These are phyloP conservation scores for Sporisorium exsertum DNA, from an alignment of 1,284 basidiomycete species.

Conservation along the genomic window DNA sequence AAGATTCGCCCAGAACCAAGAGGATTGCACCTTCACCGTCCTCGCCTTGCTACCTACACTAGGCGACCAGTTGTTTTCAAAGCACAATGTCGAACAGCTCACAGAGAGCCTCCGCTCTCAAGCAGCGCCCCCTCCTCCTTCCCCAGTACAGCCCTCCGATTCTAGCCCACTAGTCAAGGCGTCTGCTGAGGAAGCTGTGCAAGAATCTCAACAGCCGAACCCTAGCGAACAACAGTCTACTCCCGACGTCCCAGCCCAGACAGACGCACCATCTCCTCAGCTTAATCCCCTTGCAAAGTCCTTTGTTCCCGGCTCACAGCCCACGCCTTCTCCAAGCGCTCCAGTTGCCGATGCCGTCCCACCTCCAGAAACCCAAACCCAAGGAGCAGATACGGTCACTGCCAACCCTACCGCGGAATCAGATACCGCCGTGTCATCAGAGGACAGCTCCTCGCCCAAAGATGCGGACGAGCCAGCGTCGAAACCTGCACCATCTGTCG, in stretches of 20 bases:
- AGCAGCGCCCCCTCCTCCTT: constrained; percentile 15
- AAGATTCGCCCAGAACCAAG: constrained; percentile 83
- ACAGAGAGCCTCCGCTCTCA: constrained; percentile 76
- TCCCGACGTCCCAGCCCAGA: constrained; percentile 1
- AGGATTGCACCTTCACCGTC: constrained; percentile 83
- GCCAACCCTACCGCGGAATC: constrained; percentile 1
- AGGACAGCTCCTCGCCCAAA: background rate
- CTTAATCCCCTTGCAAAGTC: constrained; percentile 46
- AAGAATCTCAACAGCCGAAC: background rate
- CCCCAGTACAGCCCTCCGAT: constrained; percentile 7
- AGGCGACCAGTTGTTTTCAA: constrained; percentile 77
- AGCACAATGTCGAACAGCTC: constrained; percentile 84
- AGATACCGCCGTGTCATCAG: constrained; percentile 3
- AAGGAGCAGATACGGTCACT: background rate
- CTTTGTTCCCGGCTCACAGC: constrained; percentile 25
- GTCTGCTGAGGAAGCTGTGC: constrained; percentile 6
- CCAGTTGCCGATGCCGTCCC: background rate
- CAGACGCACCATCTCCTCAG: constrained; percentile 27
- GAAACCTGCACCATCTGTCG: background rate
- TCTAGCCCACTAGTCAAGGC: constrained; percentile 7
- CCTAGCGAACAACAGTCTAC: background rate
- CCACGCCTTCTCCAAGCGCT: background rate
- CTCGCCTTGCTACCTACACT: constrained; percentile 83
- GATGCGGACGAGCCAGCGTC: background rate
- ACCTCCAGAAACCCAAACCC: background rate